These are phyloP conservation scores for Psilocybe cubensis DNA, from an alignment of 768 basidiomycete species.

Conservation along the genomic window DNA sequence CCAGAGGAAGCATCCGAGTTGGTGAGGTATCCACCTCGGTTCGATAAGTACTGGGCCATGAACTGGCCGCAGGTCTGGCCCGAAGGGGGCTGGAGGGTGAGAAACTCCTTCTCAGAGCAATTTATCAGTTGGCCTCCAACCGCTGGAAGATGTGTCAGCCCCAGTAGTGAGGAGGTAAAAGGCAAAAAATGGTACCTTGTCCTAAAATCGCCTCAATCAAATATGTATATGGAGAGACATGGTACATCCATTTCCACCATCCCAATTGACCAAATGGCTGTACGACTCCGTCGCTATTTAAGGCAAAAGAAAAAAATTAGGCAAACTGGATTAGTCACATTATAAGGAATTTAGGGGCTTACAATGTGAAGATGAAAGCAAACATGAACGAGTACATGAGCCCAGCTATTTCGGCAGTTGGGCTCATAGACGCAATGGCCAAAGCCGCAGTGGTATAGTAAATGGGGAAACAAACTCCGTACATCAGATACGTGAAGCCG, in stretches of 20 bases:
- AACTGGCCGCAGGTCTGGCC: conserved; percentile 62
- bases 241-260: conserved; percentile 80
- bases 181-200: conserved; percentile 41
- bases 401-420: conserved; percentile 62
- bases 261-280: conserved; percentile 65
- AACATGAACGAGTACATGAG: conserved; percentile 62
- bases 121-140: conserved; percentile 51
- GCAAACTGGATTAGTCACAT: conserved; percentile 1
- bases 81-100: conserved; percentile 58
- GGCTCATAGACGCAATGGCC: conserved; percentile 62
- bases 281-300: conserved; percentile 60
- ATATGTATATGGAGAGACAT: conserved; percentile 53
- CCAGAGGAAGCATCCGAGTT: conserved; percentile 50
- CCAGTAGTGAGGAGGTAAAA: conserved; percentile 17
- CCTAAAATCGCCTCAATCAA: conserved; percentile 53
- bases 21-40: conserved; percentile 60
- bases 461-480: conserved; percentile 59
- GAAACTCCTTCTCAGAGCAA: conserved; percentile 68
- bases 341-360: conserved; percentile 19
- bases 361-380: conserved; percentile 69
- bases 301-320: background rate
- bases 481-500: conserved; percentile 61
- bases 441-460: conserved; percentile 70
- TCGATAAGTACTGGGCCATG: conserved; percentile 51
- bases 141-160: conserved; percentile 39